Evolutionary conservation across 495 filamentous ascomycete genomes (phyloP), one percentile per base, ranked within the genome.

Genomic region (Parathielavia appendiculata): DNA sequence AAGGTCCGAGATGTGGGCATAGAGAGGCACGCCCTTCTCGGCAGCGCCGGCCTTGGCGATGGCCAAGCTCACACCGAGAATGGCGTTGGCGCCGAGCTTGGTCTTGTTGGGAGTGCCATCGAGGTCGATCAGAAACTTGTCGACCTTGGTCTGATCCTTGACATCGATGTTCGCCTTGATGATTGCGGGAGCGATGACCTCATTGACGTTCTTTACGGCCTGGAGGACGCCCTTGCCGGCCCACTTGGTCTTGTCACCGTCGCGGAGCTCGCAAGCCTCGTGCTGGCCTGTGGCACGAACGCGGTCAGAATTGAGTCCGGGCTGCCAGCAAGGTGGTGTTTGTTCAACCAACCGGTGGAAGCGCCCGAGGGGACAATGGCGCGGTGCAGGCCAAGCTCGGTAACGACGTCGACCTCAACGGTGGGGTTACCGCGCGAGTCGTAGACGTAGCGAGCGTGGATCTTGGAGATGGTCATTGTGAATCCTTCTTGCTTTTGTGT

Each of bases 361-460:
- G 93, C 93, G 73, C 95, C 93, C 56, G 93, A 97, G 65, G 93
- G 93, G 63, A 99, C 95, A 76, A 97, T 97, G 74, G 93, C 93
- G 71, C 95, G 91, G 85, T 97, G 92, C 41, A 99, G 86, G 66
- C 95, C 95, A 66, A 87, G 92, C 78, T 92, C 89, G 63, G 92
- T 97, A 76, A 95, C 87, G 71, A 99, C 84, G 73, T 97, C 95
- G 64, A 97, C 95, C 73, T 81, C 77, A 68, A 92, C 90, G 73
- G 91, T 95, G 64, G 91, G 90, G 82, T 96, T 97, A 72, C 93
- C 95, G 72, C 95, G 95, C 73, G 93, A 97, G 85, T 99, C 95
- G 83, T 99, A 99, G 79, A 99, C 91, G 64, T 86, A 90, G 70
- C 95, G 92, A 71, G 93, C 95, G 85, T 97, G 91, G 76, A 99